Conservation (phyloP, 2,329 filamentous ascomycete species). For the Cordyceps tenuipes region DNA sequence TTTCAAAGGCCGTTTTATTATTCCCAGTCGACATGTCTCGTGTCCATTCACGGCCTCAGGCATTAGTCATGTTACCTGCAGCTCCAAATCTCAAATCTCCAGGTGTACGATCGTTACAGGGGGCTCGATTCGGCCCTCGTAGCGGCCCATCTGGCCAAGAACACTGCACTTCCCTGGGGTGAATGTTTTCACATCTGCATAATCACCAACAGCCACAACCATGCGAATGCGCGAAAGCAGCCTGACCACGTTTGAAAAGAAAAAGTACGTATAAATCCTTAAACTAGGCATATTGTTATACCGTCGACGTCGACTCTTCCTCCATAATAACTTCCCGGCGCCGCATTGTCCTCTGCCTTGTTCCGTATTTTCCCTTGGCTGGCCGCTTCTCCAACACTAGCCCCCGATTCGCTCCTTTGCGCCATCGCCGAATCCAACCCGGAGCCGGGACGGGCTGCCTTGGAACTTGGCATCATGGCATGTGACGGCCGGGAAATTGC, state of each 20-base stretch:
- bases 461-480: slow-evolving; percentile 7
- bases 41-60: neutral
- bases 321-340: neutral
- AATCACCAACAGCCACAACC: too few relatives aligned
- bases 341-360: slow-evolving; percentile 5
- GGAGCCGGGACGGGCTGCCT: neutral
- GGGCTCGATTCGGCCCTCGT: neutral
- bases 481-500: slow-evolving; percentile 1
- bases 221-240: too few relatives aligned
- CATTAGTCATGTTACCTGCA: too few relatives aligned
- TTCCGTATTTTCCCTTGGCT: slow-evolving; percentile 6
- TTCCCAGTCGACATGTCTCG: neutral
- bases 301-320: too few relatives aligned
- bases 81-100: neutral
- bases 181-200: neutral
- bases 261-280: neutral
- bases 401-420: slow-evolving; percentile 9
- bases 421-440: slow-evolving; percentile 4
- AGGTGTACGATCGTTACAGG: too few relatives aligned
- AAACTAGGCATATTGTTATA: too few relatives aligned
- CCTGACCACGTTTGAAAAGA: neutral
- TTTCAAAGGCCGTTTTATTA: neutral
- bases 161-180: neutral
- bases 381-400: neutral
- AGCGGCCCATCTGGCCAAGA: neutral